Evolutionary conservation across 2,329 filamentous ascomycete species (phyloP), one percentile per base, ranked within the genome.

Genomic region (Alternaria sp.): DNA sequence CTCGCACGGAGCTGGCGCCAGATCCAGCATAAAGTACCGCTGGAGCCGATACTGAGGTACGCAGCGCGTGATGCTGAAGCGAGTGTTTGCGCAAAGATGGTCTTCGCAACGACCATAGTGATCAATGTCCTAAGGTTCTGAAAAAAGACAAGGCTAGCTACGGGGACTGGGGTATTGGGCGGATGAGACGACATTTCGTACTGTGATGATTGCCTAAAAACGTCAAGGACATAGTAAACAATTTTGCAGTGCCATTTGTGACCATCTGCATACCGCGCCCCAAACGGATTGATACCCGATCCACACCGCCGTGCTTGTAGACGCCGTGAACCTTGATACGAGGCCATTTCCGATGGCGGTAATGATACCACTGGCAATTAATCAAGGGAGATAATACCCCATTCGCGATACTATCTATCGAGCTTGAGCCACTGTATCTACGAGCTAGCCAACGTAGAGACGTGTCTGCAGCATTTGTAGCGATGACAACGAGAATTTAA

Each of bases 291-390:
- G 67, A 13, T 68, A 74, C 2, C 70, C 68, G 37, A 74, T 63
- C 72, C 74, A 76, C 34, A 69, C 62, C 2, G 61, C 66, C 6
- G 66, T 63, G 17, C 59, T 66, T 2, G 76, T 78, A 24, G 71
- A 56, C 28, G 71, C 66, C 2, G 67, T 69, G 48, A 80, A 77
- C 5, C 77, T 80, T 1, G 78, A 73, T 3, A 81, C 58, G 1
- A 82, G 71, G 3, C 79, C 80, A 7, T 74, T 72, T 13, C 78
- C 79, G 33, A 81, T 73, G 2, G 78, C 64, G 54, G 75, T 72
- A 10, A 80, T 40, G 0, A 66, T 60, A 14, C 65, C 65, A 4
- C 77, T 69, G 0, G 62, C 57, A 1, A 79, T 26, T 2, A 70
- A 64, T 66, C 66, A 74, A 2, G 72, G 73, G 10, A 72, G 65